Evolutionary conservation across 2,329 filamentous ascomycete species (phyloP), one percentile per base, ranked within the genome.

Genomic region (Colletotrichum chlorophyti): DNA sequence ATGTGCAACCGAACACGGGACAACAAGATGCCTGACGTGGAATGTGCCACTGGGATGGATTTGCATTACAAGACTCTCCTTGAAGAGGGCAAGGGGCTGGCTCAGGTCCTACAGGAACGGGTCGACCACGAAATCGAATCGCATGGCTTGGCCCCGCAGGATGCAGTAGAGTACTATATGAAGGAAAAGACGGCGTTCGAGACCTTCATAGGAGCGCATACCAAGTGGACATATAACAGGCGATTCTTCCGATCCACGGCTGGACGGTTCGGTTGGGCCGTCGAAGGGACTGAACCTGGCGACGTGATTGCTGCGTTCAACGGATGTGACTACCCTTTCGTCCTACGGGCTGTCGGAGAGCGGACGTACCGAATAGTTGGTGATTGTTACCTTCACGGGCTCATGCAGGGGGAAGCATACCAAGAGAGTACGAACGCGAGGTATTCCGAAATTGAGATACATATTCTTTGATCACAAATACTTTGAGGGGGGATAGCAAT

Each of bases 1-100:
- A 58, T 58, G 54, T 58, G 34, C 27, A 48, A 58, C 23, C 49
- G 26, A 0, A 58, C 41, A 17, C 48, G 49, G 7, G 35, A 58
- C 8, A 54, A 58, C 9, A 27, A 48, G 15, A 15, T 26, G 1
- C 34, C 54, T 6, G 4, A 15, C 1, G 27, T 14, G 5, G 27
- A 29, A 5, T 53, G 41, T 12, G 40, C 49, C 4, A 27, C 10
- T 8, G 54, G 54, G 3, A 32, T 58, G 10, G 49, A 54, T 7
- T 21, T 48, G 3, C 29, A 41, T 12, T 26, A 45, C 35, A 37
- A 35, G 14, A 29, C 32, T 27, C 26, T 47, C 10, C n/a, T 8
- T 4, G 27, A 7, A 3, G n/a, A 24, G 15, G 15, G 12, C 4
- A 49, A 29, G 4, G 34, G 48, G 2, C 26, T 32, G 7, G 49